These are phyloP conservation scores for Dioscorea alata DNA, from an alignment of 106 monocot species.

Conservation along the genomic window DNA sequence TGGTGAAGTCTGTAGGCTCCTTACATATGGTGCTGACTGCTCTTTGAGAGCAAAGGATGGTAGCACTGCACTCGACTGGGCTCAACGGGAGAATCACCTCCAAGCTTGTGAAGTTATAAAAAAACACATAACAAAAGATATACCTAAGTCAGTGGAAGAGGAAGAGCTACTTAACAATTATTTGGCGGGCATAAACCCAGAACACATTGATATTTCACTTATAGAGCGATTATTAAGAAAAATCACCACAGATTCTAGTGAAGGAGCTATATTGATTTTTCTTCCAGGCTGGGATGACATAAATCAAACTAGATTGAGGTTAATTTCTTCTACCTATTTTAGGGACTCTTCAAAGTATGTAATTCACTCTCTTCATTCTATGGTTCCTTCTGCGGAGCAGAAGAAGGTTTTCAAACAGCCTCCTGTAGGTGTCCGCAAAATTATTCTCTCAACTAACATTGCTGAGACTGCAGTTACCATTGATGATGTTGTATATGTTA, in stretches of 20 bases:
- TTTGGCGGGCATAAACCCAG: slow-evolving; percentile 64
- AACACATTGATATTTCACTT: slow-evolving; percentile 70
- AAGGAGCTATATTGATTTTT: slow-evolving; percentile 89
- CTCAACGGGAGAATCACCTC: slow-evolving; percentile 54
- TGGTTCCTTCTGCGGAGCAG: slow-evolving; percentile 90
- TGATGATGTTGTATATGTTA: slow-evolving; percentile 95
- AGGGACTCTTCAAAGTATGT: slow-evolving; percentile 55
- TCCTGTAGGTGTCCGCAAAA: slow-evolving; percentile 68
- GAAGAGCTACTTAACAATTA: slow-evolving; percentile 69
- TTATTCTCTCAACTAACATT: slow-evolving; percentile 96
- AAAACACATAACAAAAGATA: slow-evolving; percentile 47
- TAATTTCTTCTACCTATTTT: slow-evolving; percentile 63
- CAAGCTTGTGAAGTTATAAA: slow-evolving; percentile 60
- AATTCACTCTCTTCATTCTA: slow-evolving; percentile 79
- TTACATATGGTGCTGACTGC: slow-evolving; percentile 77
- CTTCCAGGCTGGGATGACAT: slow-evolving; percentile 99
- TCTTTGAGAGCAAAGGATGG: slow-evolving; percentile 60
- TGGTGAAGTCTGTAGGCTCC: slow-evolving; percentile 82
- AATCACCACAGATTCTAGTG: slow-evolving; percentile 75
- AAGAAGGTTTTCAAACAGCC: slow-evolving; percentile 85
- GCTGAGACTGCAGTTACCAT: slow-evolving; percentile 97
- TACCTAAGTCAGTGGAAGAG: slow-evolving; percentile 38
- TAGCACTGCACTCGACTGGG: slow-evolving; percentile 74
- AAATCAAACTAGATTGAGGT: slow-evolving; percentile 60
- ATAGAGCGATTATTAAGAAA: slow-evolving; percentile 63